phyloP scores from a whole-genome alignment of 305 asterid genomes.

The Ajuga reptans region DNA sequence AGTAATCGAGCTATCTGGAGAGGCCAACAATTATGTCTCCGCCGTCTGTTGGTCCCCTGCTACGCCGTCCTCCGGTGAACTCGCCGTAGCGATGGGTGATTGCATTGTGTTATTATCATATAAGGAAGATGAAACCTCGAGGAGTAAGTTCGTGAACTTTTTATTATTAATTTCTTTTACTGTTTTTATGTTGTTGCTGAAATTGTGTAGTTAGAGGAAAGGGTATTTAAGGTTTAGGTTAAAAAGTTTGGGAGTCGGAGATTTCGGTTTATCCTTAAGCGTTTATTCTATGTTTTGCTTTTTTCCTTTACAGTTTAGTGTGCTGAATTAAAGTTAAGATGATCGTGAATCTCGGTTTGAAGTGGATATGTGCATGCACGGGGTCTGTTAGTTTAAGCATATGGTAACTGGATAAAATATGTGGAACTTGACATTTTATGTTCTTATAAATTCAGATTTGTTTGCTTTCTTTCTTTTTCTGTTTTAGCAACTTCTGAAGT shows the following conservation, averaged over 20 bases:
- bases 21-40: conserved; percentile 39
- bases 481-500: not conserved
- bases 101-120: conserved; percentile 47
- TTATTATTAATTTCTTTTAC: not conserved
- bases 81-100: conserved; percentile 63
- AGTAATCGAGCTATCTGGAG: conserved; percentile 56
- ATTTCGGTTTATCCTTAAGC: not conserved
- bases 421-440: not conserved
- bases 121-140: conserved; percentile 29
- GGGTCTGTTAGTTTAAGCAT: not conserved
- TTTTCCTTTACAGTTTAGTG: not conserved
- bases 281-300: not conserved
- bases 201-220: not conserved
- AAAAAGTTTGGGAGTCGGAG: not conserved
- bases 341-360: not conserved
- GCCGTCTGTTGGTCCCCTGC: conserved; percentile 78
- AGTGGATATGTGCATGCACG: not conserved
- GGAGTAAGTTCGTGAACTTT: conserved; percentile 37
- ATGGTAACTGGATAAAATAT: not conserved
- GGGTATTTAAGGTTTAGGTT: not conserved
- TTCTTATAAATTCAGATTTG: not conserved
- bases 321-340: not conserved
- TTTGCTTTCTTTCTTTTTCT: too few relatives aligned
- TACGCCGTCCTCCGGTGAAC: conserved; percentile 65
- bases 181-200: not conserved